Percentiles rank a stretch among this genome's conserved stretches.
Evolutionary conservation across 441 rosid species (phyloP).

Genomic region (Erysimum cheiri): DNA sequence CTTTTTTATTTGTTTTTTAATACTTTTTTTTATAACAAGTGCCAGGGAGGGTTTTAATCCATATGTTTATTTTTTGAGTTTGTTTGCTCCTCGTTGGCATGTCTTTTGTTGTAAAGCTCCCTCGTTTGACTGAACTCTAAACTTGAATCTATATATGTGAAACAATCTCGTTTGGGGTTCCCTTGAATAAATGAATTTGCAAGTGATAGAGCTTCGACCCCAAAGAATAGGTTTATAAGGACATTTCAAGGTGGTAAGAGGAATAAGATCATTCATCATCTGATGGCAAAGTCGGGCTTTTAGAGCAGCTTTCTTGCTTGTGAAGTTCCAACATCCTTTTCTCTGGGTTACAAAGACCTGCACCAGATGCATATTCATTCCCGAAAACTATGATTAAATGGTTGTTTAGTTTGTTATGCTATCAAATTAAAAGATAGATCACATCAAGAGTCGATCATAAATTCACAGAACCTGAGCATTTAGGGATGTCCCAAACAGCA

Average conservation of each 20-base stretch:
- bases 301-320: slow-evolving; percentile 70
- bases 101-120: neutral
- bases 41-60: no score
- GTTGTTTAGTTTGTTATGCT: neutral
- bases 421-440: neutral
- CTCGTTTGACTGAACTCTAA: neutral
- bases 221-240: neutral
- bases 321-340: slow-evolving; percentile 79
- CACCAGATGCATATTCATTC: slow-evolving; percentile 26
- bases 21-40: no score
- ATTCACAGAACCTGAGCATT: slow-evolving; percentile 75
- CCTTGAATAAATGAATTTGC: slow-evolving; percentile 13
- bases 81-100: no score
- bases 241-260: neutral
- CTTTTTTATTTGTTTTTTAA: no score
- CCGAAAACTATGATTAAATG: slow-evolving; percentile 8
- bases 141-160: slow-evolving; percentile 13
- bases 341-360: slow-evolving; percentile 91
- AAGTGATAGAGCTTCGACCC: slow-evolving; percentile 11
- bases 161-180: slow-evolving; percentile 1
- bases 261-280: slow-evolving; percentile 55
- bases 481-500: slow-evolving; percentile 96
- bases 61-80: no score
- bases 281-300: slow-evolving; percentile 71
- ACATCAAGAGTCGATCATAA: neutral